A percentile compares a stretch with the other conserved stretches of the same genome.
Evolutionary conservation across 1,284 basidiomycete species (phyloP).

Genomic region (Irpex rosettiformis): DNA sequence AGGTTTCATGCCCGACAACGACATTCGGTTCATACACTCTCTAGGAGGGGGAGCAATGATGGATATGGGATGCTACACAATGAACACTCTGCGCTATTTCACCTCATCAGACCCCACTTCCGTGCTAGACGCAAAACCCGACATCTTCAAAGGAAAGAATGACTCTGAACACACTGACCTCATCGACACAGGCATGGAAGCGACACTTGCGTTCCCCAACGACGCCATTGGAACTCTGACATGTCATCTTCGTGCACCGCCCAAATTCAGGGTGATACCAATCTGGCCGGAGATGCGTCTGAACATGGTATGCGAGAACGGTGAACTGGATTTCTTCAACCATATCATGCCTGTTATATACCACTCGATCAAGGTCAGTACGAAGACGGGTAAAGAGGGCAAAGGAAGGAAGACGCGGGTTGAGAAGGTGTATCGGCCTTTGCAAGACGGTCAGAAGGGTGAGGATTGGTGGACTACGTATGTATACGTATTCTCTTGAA

Average conservation of each 20-base stretch:
- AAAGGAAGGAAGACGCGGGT: conserved; percentile 10
- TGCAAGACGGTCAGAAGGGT: conserved; percentile 7
- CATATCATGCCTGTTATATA: conserved; percentile 14
- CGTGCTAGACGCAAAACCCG: conserved; percentile 3
- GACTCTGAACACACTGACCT: neutral
- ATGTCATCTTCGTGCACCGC: conserved; percentile 5
- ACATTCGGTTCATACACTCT: conserved; percentile 56
- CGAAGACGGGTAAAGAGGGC: conserved; percentile 5
- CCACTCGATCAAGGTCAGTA: conserved; percentile 15
- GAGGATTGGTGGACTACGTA: conserved; percentile 20
- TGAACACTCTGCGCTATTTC: conserved; percentile 10
- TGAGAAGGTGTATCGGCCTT: conserved; percentile 13
- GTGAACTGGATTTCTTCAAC: conserved; percentile 12
- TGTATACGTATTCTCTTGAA: neutral
- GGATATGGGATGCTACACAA: conserved; percentile 54
- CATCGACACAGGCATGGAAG: conserved; percentile 14
- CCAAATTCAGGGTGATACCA: conserved; percentile 9
- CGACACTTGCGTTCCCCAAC: conserved; percentile 13
- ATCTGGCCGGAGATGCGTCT: conserved; percentile 1
- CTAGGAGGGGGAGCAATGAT: conserved; percentile 67
- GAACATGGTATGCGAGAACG: conserved; percentile 11
- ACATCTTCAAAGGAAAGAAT: neutral
- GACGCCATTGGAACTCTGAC: conserved; percentile 11
- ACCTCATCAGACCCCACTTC: conserved; percentile 6
- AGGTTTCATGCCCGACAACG: conserved; percentile 34